Conservation (phyloP, 2,329 filamentous ascomycete species). For the Xylariales sp. region DNA sequence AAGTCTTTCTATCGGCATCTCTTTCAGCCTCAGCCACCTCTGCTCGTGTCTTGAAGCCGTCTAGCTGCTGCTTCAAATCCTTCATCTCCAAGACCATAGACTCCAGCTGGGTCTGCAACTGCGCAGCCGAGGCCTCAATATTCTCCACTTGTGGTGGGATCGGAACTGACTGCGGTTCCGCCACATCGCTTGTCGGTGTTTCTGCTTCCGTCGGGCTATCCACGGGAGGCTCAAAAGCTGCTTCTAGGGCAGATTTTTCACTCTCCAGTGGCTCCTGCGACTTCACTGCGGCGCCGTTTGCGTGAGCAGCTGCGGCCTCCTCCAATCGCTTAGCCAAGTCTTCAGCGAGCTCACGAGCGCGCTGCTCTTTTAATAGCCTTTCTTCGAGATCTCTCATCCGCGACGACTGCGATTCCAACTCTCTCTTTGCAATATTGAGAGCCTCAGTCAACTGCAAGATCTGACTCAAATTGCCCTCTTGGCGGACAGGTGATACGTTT, state of each 20-base stretch:
- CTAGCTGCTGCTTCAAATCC: slow-evolving; percentile 74
- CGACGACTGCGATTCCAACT: slow-evolving; percentile 77
- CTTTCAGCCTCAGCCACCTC: slow-evolving; percentile 78
- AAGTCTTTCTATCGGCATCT: slow-evolving; percentile 64
- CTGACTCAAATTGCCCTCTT: slow-evolving; percentile 59
- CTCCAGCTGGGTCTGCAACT: slow-evolving; percentile 69
- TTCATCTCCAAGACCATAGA: slow-evolving; percentile 75
- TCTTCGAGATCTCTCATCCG: slow-evolving; percentile 79
- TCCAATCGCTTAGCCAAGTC: slow-evolving; percentile 70
- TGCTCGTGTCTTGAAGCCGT: slow-evolving; percentile 71
- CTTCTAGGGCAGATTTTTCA: slow-evolving; percentile 30
- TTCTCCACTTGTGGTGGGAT: slow-evolving; percentile 24
- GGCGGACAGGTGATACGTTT: slow-evolving; percentile 53
- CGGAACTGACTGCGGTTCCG: slow-evolving; percentile 17
- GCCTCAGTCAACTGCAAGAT: slow-evolving; percentile 83
- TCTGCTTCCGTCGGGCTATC: slow-evolving; percentile 24
- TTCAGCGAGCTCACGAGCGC: slow-evolving; percentile 79
- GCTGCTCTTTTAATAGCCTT: slow-evolving; percentile 72
- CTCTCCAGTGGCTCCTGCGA: slow-evolving; percentile 30
- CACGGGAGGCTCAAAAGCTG: slow-evolving; percentile 39
- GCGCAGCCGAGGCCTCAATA: slow-evolving; percentile 28
- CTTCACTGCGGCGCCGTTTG: slow-evolving; percentile 31
- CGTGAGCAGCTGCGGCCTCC: slow-evolving; percentile 41
- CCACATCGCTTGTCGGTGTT: slow-evolving; percentile 10
- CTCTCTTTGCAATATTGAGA: slow-evolving; percentile 76